phyloP scores from a whole-genome alignment of 2,329 filamentous ascomycete species.

The Paraphoma sp. region DNA sequence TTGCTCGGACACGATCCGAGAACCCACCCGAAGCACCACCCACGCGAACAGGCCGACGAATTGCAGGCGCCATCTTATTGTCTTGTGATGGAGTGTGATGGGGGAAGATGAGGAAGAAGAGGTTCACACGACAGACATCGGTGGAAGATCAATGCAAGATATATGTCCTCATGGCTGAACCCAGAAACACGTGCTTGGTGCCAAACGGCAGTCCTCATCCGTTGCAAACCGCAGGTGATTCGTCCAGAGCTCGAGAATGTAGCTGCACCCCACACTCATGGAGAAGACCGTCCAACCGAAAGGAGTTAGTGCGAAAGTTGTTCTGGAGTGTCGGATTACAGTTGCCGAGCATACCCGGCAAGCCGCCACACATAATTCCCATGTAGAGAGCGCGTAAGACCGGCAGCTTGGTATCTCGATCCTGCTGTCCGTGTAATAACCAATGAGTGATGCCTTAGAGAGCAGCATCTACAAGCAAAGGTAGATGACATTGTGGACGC shows the following conservation, averaged over 20 bases:
- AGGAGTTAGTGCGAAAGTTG: conserved; percentile 1
- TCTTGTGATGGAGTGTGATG: neutral
- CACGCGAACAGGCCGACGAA: conserved; percentile 48
- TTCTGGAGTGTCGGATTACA: neutral
- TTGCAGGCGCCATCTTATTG: conserved; percentile 26
- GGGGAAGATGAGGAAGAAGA: neutral
- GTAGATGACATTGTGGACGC: too few species aligned
- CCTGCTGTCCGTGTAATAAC: neutral
- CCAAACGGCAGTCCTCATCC: conserved; percentile 26
- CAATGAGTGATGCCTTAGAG: neutral
- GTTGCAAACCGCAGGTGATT: conserved; percentile 3
- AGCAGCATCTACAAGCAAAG: too few species aligned
- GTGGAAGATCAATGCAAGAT: neutral
- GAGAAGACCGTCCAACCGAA: conserved; percentile 3
- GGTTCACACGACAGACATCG: neutral
- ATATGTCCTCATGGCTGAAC: conserved; percentile 8
- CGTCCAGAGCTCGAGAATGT: conserved; percentile 6
- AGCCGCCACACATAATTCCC: too few species aligned
- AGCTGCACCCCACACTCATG: conserved; percentile 21
- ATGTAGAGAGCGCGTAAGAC: neutral
- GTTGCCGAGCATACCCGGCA: conserved; percentile 24
- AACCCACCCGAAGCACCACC: conserved; percentile 54
- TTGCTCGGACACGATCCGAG: conserved; percentile 53
- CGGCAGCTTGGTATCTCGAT: neutral
- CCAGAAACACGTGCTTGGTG: conserved; percentile 2